Conservation (phyloP, 331 rosid genomes). For the Ulmus americana region DNA sequence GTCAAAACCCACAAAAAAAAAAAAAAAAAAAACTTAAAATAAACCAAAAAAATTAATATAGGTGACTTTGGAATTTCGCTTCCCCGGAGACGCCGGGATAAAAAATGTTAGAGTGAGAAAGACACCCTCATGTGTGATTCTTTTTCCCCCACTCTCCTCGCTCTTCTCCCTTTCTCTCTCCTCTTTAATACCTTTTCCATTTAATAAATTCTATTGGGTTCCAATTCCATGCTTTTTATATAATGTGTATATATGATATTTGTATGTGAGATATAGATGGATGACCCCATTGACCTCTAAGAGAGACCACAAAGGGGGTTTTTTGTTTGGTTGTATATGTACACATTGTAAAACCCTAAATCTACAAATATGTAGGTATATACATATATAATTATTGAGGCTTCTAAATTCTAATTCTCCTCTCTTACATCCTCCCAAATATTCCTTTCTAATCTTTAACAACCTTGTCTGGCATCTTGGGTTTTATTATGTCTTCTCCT, state of each 20-base stretch:
- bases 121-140: constrained; percentile 56
- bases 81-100: constrained; percentile 58
- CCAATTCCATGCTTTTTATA: constrained; percentile 14
- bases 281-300: constrained; percentile 36
- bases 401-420: constrained; percentile 21
- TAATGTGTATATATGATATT: too few species aligned
- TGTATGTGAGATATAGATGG: not conserved
- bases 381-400: not conserved
- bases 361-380: not conserved
- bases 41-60: not conserved
- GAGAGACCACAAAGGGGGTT: constrained; percentile 38
- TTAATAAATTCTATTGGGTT: not conserved
- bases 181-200: not conserved
- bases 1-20: constrained; percentile 35
- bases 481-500: constrained; percentile 33
- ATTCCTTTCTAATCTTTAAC: constrained; percentile 40
- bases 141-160: constrained; percentile 57
- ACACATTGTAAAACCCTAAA: constrained; percentile 33
- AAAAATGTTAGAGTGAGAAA: constrained; percentile 41
- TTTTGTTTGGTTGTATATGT: constrained; percentile 43
- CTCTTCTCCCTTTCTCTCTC: constrained; percentile 20
- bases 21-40: constrained; percentile 20
- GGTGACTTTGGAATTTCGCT: constrained; percentile 41
- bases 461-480: constrained; percentile 35
- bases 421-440: constrained; percentile 34